Evolutionary conservation across 1,284 basidiomycete species (phyloP), one percentile per base, ranked within the genome.

Genomic region (Cutaneotrichosporon cutaneum): DNA sequence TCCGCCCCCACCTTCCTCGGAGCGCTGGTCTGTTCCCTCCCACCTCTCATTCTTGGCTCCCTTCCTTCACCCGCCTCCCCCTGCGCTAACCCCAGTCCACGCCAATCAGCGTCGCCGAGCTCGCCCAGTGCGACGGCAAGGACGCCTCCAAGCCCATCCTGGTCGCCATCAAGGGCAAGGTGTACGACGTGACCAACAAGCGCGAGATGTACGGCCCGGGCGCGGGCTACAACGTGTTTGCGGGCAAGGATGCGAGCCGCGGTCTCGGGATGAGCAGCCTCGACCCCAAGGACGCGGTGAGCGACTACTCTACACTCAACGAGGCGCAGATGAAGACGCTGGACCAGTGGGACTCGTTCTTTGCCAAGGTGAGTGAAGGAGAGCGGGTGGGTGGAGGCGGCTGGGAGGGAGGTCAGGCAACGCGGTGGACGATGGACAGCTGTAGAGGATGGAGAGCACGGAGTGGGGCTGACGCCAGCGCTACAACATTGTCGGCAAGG

Each of bases 331-430:
- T 81, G 77, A 92, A 92, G 79, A 90, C 92, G 1, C 83, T 98
- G 58, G 85, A 96, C 66, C 92, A 96, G 71, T 98, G 95, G 95
- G 84, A 89, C 75, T 73, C 82, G 7, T 95, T 94, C 81, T 89
- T 89, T 76, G 72, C 80, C 82, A 88, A 81, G 77, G 86, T 83
- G 35, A 27, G 74, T 67, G 13, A 2, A 30, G 47, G 9, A 27
- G 32, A n/a, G 51, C 24, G 36, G 21, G 21, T 8, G 30, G 21
- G 18, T 24, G 14, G n/a, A 22, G 52, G 16, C 30, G 14, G 27
- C 22, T 16, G 14, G 22, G 16, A 47, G 13, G 45, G 45, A 26
- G 32, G 44, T n/a, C n/a, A n/a, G n/a, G n/a, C n/a, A n/a, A n/a
- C n/a, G n/a, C n/a, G n/a, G n/a, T n/a, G n/a, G n/a, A n/a, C n/a